Base-by-base conservation (phyloP, 352 stramenopile species). In the Salisapilia sapeloensis region DNA sequence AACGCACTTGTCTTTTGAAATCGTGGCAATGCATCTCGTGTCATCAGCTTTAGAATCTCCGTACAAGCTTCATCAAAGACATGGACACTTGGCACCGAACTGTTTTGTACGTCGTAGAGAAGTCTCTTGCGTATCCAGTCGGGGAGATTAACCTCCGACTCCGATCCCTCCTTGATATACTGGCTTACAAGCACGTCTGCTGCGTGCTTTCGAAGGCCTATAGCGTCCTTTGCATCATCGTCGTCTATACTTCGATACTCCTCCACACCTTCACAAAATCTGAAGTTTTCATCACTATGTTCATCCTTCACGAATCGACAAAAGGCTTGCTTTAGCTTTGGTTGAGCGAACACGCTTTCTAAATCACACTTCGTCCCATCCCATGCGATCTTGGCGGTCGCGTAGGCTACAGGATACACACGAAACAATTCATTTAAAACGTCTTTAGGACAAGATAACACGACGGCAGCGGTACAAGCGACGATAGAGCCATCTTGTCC, bases 11-110 rank as follows among this genome's bases (percentile, higher is more conserved):
- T 78, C 41, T 78, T 80, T 40, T 86, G 83, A 51, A 84, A 86
- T 6, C 64, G 64, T 7, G 62, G 64, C 32, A 86, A 84, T 21
- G 61, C 81, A 48, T 86, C 67, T 37, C 82, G 80, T 20, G 48
- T 72, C 64, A 84, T 81, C 16, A 84, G 45, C n/a, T 48, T 50
- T 61, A 75, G 81, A 46, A 86, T 86, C 51, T 86, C 66, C 21
- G 81, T 53, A 29, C 53, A 67, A 2, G 70, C 56, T 0, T 50
- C 38, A 25, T 81, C 59, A 18, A 75, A 83, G 24, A 76, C 24
- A 7, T 50, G 21, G 6, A 66, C 53, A 0, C 33, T 38, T 3
- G 51, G 23, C 0, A 32, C 17, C n/a, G 51, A n/a, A n/a, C n/a
- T 42, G 8, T 44, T 49, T 13, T 46, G 37, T 29, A 76, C 38